phyloP scores from a whole-genome alignment of 2,329 filamentous ascomycete species.

The Trichoderma atrobrunneum region DNA sequence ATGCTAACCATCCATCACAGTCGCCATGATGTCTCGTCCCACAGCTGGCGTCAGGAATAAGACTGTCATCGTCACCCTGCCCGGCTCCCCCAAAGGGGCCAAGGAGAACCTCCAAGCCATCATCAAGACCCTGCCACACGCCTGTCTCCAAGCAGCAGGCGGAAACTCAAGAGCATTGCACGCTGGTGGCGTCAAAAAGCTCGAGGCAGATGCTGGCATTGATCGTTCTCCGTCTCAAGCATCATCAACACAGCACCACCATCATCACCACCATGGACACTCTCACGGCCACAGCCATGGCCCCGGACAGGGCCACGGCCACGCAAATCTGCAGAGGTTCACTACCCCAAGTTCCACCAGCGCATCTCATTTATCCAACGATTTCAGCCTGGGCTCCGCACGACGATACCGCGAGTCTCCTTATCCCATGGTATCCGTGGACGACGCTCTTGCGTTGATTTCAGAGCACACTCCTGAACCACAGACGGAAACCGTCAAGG shows the following conservation, averaged over 20 bases:
- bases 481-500: constrained; percentile 53
- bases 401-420: constrained; percentile 80
- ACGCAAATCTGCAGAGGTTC: constrained; percentile 64
- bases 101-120: constrained; percentile 89
- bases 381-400: constrained; percentile 59
- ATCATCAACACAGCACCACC: constrained; percentile 30
- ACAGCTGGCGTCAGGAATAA: constrained; percentile 83
- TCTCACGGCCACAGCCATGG: constrained; percentile 46
- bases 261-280: constrained; percentile 51
- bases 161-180: constrained; percentile 78
- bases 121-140: constrained; percentile 87
- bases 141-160: constrained; percentile 85
- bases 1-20: constrained; percentile 43
- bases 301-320: constrained; percentile 45
- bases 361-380: constrained; percentile 57
- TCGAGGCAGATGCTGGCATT: constrained; percentile 80
- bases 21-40: constrained; percentile 94
- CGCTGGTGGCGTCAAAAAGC: constrained; percentile 73
- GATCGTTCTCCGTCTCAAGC: constrained; percentile 33
- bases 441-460: constrained; percentile 74
- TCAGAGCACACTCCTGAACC: constrained; percentile 68
- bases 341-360: constrained; percentile 60
- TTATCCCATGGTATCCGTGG: constrained; percentile 86
- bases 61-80: constrained; percentile 81
- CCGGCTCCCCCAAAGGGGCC: constrained; percentile 92